These are phyloP conservation scores for Mortierella alpina DNA, from an alignment of 192 early-diverging fungal species.

Conservation along the genomic window DNA sequence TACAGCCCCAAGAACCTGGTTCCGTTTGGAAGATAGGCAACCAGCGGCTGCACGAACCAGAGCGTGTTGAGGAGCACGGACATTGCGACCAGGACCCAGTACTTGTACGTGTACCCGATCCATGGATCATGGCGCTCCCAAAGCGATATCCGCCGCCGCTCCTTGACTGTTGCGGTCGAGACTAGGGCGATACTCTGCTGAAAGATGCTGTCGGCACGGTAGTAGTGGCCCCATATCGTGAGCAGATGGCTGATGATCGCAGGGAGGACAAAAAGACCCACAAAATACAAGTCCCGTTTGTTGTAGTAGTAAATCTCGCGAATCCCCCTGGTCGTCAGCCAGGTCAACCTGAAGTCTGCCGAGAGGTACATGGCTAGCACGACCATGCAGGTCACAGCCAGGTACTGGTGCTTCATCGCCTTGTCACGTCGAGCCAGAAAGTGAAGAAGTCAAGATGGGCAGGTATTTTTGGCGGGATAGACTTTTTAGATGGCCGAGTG, in stretches of 20 bases:
- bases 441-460: too few relatives aligned
- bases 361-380: conserved; percentile 8
- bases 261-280: conserved; percentile 16
- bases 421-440: neutral
- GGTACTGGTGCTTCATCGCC: conserved; percentile 4
- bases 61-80: conserved; percentile 20
- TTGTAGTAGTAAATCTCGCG: conserved; percentile 31
- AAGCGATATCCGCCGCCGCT: conserved; percentile 14
- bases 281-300: conserved; percentile 24
- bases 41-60: conserved; percentile 38
- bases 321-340: neutral
- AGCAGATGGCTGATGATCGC: conserved; percentile 29
- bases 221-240: conserved; percentile 53
- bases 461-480: too few relatives aligned
- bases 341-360: conserved; percentile 24
- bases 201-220: conserved; percentile 21
- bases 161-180: neutral
- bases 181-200: conserved; percentile 27
- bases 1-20: conserved; percentile 16
- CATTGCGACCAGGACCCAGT: conserved; percentile 24
- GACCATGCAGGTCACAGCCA: neutral
- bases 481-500: neutral
- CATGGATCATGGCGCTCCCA: conserved; percentile 51
- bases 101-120: conserved; percentile 25
- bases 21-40: conserved; percentile 18